A percentile compares a stretch with the other conserved stretches of the same genome.
phyloP scores from a whole-genome alignment of 805 yeast genomes.

The Spencermartinsiella europaea region DNA sequence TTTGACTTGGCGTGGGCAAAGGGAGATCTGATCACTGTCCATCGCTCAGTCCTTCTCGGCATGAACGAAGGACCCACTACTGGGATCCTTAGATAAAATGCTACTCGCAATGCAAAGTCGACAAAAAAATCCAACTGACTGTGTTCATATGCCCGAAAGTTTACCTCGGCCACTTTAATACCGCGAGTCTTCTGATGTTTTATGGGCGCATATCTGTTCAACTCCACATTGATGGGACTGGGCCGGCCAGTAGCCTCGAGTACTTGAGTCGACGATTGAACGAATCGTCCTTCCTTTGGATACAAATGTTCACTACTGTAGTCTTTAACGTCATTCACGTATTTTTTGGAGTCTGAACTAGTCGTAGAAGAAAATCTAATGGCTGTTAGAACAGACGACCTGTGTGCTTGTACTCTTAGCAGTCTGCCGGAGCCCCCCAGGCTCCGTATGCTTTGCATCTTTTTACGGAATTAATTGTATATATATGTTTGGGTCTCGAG shows the following conservation, averaged over 20 bases:
- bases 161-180: conserved; percentile 66
- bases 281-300: conserved; percentile 19
- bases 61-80: conserved; percentile 65
- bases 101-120: conserved; percentile 86
- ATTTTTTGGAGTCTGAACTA: neutral
- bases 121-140: conserved; percentile 68
- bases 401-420: no score
- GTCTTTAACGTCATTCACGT: conserved; percentile 13
- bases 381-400: no score
- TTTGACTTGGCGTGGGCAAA: conserved; percentile 92
- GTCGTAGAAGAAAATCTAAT: no score
- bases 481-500: no score
- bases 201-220: conserved; percentile 76
- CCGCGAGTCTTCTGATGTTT: conserved; percentile 63
- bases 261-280: conserved; percentile 16
- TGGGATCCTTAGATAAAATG: conserved; percentile 85
- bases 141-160: conserved; percentile 60
- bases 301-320: conserved; percentile 16
- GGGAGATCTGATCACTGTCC: conserved; percentile 92
- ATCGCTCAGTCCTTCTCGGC: conserved; percentile 71
- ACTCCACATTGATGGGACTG: conserved; percentile 77
- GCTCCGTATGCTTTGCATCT: neutral
- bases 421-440: no score
- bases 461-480: no score
- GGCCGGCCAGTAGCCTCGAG: conserved; percentile 43